Evolutionary conservation across 345 rosid species (phyloP), one percentile per base, ranked within the genome.

Genomic region (Excoecaria agallocha): DNA sequence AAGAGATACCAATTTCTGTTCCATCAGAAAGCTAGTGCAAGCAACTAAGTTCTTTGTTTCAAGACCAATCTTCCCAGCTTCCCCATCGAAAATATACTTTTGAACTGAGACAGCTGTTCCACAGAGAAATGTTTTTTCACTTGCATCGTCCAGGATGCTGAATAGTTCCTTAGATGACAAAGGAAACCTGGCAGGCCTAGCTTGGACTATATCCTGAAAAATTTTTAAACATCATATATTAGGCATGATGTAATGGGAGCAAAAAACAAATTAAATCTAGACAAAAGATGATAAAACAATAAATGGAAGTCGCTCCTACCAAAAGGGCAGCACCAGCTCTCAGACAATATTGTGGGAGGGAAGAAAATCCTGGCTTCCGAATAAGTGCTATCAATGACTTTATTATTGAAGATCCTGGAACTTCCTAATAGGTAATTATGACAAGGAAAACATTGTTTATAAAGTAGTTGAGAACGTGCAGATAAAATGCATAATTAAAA

Each of bases 71-170:
- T 87, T 93, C 58, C 86, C 93, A 50, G 85, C 88, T 82, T 88
- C 99, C 50, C 97, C 95, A 61, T 96, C 90, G 77, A 96, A 96
- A 70, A 96, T 85, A 84, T 87, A 95, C 72, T 86, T 96, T 85
- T 93, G 97, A 84, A 96, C 86, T 78, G 87, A 83, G 24, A 78
- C 80, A 62, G 97, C 89, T 58, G 90, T 77, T 66, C 90, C 92
- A 80, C 81, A 77, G 45, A 95, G 83, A 79, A 95, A 95, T 68
- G 93, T 93, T 61, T 82, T 91, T 83, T 95, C 99, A 85, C 99
- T 95, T 77, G 99, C 97, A 79, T 95, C 92, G 69, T 95, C 99
- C 66, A 95, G 97, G 80, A 91, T 84, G 73, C 85, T 78, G 78
- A 95, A 93, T 52, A 95, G 84, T 74, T 90, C 91, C 61, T 83